Conservation (phyloP, 2,329 filamentous ascomycete species). For the Paradendryphiella salina region DNA sequence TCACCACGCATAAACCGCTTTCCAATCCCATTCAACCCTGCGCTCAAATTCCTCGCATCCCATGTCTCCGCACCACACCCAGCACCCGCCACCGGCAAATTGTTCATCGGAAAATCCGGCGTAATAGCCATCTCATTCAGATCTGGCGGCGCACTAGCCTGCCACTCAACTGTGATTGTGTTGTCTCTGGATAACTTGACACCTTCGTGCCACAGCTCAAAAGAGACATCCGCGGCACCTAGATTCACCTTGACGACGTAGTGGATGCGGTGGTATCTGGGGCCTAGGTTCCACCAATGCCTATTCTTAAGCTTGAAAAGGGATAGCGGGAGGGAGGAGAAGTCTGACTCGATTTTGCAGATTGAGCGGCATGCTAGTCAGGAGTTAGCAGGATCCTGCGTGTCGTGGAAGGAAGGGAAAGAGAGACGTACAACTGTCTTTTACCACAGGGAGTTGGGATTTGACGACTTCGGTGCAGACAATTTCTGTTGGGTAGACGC, state of each 20-base stretch:
- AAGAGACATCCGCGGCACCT: conserved; percentile 25
- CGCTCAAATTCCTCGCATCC: neutral
- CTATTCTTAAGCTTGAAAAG: conserved; percentile 30
- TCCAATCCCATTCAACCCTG: neutral
- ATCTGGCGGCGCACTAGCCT: conserved; percentile 18
- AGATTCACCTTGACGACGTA: conserved; percentile 26
- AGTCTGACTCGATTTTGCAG: conserved; percentile 28
- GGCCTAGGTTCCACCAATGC: conserved; percentile 27
- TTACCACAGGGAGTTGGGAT: conserved; percentile 16
- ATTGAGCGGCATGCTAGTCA: conserved; percentile 20
- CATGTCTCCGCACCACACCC: neutral
- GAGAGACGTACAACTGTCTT: conserved; percentile 12
- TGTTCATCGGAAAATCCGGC: conserved; percentile 10
- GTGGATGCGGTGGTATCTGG: conserved; percentile 24
- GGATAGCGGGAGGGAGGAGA: conserved; percentile 15
- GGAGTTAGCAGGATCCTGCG: neutral
- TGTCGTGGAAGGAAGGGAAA: neutral
- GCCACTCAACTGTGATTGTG: conserved; percentile 28
- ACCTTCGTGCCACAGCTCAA: conserved; percentile 29
- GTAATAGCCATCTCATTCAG: neutral
- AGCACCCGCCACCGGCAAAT: neutral
- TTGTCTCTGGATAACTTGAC: conserved; percentile 26
- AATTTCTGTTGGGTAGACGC: conserved; percentile 30
- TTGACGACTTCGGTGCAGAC: conserved; percentile 24
- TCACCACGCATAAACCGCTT: neutral